Base-by-base conservation (phyloP, 305 asterid species). In the Solanum chacoense region DNA sequence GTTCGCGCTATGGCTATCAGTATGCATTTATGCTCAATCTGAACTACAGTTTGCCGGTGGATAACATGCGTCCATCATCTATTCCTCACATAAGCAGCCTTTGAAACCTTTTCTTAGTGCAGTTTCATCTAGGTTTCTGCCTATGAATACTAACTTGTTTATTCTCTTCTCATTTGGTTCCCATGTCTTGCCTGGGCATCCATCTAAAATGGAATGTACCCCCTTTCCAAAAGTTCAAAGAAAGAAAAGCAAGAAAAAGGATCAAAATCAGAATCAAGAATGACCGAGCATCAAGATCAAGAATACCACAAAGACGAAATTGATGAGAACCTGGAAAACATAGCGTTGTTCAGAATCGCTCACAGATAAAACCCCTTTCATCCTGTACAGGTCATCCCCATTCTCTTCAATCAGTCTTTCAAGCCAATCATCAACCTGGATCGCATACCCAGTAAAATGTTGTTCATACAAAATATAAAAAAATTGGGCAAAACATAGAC, bases 171-270 rank as follows among this genome's bases (percentile, higher is more conserved):
- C 98, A 4, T 90, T 93, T 1, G 93, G 85, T 24, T 83, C 95
- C 99, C 99, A 97, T 83, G 93, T 93, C 94, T 94, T 97, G 84
- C 99, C 99, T 8, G 98, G 98, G 93, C 94, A 91, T 88, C 98
- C 97, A 92, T 97, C 99, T 78, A 94, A 94, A 63, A 92, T 90
- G 6, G 98, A 88, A 89, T 96, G 98, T 16, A 96, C 99, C 4
- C 98, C 99, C 98, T 97, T 80, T 3, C 28, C 91, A 81, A 91
- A 88, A 69, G 35, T 81, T 77, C 14, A 24, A 24, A n/a, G 74
- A 67, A 67, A 24, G 12, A 87, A 79, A 45, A 50, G 20, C 75
- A 2, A 8, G 34, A 11, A 16, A 79, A 13, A 72, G 29, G 24
- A 31, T 10, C 45, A 65, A 42, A 85, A 22, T n/a, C 29, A 31